A percentile compares a stretch with the other conserved stretches of the same genome.
Evolutionary conservation across 78 protist genomes (phyloP).

Genomic region (Guillardia theta): DNA sequence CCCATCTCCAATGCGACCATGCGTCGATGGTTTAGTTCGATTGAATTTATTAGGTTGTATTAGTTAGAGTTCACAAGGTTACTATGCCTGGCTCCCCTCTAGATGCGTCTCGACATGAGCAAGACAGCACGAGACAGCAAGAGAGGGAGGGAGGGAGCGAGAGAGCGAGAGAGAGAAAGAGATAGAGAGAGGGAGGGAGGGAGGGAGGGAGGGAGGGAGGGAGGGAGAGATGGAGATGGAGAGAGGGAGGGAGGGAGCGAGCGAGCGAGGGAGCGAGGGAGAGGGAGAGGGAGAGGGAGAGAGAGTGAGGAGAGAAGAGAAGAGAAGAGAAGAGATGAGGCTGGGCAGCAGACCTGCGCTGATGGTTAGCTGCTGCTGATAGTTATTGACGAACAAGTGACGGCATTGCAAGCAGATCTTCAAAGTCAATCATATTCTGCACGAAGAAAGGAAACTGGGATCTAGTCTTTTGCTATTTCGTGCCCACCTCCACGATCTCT

Average conservation of each 20-base stretch:
- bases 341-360: too few relatives aligned
- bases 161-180: neutral
- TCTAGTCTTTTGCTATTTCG: too few relatives aligned
- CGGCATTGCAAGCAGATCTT: too few relatives aligned
- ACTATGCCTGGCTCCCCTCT: too few relatives aligned
- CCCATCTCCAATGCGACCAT: neutral
- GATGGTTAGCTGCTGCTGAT: too few relatives aligned
- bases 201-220: neutral
- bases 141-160: neutral
- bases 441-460: neutral
- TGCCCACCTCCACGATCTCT: too few relatives aligned
- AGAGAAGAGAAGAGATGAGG: neutral
- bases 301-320: neutral
- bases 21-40: neutral
- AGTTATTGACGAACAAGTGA: too few relatives aligned
- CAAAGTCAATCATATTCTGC: too few relatives aligned
- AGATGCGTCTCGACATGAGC: too few relatives aligned
- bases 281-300: neutral
- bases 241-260: neutral
- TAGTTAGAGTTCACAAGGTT: too few relatives aligned
- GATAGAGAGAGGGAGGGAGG: neutral
- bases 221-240: neutral
- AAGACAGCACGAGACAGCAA: neutral
- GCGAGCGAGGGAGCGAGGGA: neutral
- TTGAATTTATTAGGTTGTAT: neutral